phyloP scores from a whole-genome alignment of 1,284 basidiomycete species.

The Psilocybe mexicana region DNA sequence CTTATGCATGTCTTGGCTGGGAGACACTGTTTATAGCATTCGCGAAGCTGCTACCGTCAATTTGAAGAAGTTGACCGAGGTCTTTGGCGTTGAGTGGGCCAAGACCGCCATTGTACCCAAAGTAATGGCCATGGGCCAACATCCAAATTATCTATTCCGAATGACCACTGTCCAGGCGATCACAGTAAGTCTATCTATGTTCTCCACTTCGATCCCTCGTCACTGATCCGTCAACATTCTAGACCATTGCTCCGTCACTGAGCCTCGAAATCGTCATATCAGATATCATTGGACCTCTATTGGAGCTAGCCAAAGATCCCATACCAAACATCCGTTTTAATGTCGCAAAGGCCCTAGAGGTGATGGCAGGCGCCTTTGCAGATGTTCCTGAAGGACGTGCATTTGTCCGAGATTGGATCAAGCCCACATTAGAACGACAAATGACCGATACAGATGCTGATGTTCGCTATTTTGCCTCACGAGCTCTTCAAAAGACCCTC shows the following conservation, averaged over 20 bases:
- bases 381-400: conserved; percentile 71
- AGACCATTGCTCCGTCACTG: conserved; percentile 96
- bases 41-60: conserved; percentile 97
- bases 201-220: conserved; percentile 3
- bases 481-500: conserved; percentile 64
- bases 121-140: conserved; percentile 96
- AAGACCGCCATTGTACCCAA: conserved; percentile 94
- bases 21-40: conserved; percentile 98
- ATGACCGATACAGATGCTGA: conserved; percentile 94
- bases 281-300: conserved; percentile 85
- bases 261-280: conserved; percentile 83
- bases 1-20: conserved; percentile 99
- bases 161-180: conserved; percentile 99
- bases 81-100: conserved; percentile 99
- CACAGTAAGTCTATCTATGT: conserved; percentile 60
- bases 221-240: conserved; percentile 16
- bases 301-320: conserved; percentile 85
- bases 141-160: conserved; percentile 96
- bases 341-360: conserved; percentile 93
- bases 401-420: conserved; percentile 72
- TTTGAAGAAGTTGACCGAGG: conserved; percentile 96
- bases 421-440: conserved; percentile 85
- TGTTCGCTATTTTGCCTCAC: conserved; percentile 84
- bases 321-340: conserved; percentile 99
- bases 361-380: conserved; percentile 75